Base-by-base conservation (phyloP, 148 eudicot genomes). In the Rhododendron ovatum region DNA sequence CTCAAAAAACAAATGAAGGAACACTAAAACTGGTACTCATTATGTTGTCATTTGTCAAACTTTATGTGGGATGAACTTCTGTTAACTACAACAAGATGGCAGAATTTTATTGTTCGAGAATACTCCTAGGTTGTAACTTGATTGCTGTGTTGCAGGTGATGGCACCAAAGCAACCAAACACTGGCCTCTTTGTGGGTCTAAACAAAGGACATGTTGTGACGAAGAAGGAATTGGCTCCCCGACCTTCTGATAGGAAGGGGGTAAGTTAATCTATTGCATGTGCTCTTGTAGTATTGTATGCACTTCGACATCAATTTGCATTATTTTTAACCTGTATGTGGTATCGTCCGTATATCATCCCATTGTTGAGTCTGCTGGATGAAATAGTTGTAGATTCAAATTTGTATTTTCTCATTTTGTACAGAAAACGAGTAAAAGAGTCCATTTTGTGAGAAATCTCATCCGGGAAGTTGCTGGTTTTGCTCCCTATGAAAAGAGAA, bases 401-500 rank as follows among this genome's bases (percentile, higher is more conserved):
- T 48, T 71, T 35, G n/a, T 12, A 17, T 39, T 11, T n/a, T 3
- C 1, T 51, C 43, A 51, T 41, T 6, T 2, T 26, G 80, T 65
- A 50, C 65, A 90, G 91, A 88, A 90, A 88, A 88, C 89, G 11
- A 88, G 91, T 15, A 90, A 90, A 79, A 81, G 91, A 81, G 73
- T 88, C 24, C 90, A 84, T 57, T 90, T 88, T 82, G 90, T 82
- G 1, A 86, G 91, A 83, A 88, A 5, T 50, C 87, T 90, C 77
- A 86, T 90, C 50, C 87, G 92, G 85, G 92, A 90, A 83, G 92
- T 90, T 57, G 90, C 90, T 82, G 92, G 92, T 63, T 90, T 90
- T 88, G 92, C 92, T 84, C 92, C 92, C 4, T 90, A 90, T 81
- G 92, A 90, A 86, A 90, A 88, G 90, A 82, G 92, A 76, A 90